Evolutionary conservation across 1,284 basidiomycete species (phyloP).

Genomic region (Austropuccinia psidii): DNA sequence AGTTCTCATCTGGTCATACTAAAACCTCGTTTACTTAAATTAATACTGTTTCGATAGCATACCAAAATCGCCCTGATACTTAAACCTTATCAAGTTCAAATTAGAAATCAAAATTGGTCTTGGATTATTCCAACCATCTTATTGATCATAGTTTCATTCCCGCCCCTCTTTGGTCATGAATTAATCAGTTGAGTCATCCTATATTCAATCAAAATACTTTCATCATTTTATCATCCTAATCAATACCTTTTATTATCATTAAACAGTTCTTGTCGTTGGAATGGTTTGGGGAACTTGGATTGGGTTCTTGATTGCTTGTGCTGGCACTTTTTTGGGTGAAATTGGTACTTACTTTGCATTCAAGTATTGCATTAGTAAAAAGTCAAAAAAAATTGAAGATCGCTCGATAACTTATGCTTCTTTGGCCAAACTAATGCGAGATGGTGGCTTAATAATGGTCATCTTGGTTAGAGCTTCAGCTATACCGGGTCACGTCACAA

Average conservation of each 20-base stretch:
- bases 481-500: constrained; percentile 38
- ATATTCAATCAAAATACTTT: background rate
- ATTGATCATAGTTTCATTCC: constrained; percentile 49
- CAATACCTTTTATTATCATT: background rate
- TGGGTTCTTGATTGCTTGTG: constrained; percentile 47
- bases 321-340: constrained; percentile 46
- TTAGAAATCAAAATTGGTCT: background rate
- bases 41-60: background rate
- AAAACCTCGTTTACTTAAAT: background rate
- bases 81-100: constrained; percentile 18
- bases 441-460: constrained; percentile 47
- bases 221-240: background rate
- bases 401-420: constrained; percentile 49
- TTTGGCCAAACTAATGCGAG: constrained; percentile 46
- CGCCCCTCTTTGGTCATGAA: constrained; percentile 48
- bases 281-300: constrained; percentile 49
- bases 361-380: constrained; percentile 46
- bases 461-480: constrained; percentile 39
- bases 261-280: constrained; percentile 43
- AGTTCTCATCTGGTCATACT: background rate
- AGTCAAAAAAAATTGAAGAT: constrained; percentile 46
- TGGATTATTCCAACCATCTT: constrained; percentile 47
- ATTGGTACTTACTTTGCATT: constrained; percentile 46
- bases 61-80: background rate
- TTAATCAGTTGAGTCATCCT: background rate